phyloP scores from a whole-genome alignment of 2,329 filamentous ascomycete species.

The Cadophora luteo-olivacea region DNA sequence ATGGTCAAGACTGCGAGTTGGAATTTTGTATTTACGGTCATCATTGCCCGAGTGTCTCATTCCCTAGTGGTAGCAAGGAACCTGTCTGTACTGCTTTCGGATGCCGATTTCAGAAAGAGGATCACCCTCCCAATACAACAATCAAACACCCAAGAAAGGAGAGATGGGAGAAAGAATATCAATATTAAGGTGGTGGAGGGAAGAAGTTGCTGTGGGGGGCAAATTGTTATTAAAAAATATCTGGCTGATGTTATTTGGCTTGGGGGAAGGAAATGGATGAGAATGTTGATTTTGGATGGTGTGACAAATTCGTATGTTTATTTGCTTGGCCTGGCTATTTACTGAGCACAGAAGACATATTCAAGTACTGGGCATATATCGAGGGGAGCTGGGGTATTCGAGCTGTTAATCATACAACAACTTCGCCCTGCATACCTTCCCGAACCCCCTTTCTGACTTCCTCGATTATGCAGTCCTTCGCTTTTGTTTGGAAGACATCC shows the following conservation, averaged over 20 bases:
- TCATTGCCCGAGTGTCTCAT: constrained; percentile 49
- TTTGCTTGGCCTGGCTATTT: neutral
- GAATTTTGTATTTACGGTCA: constrained; percentile 69
- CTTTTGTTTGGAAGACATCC: too few species aligned
- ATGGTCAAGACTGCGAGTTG: constrained; percentile 62
- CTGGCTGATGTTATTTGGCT: constrained; percentile 8
- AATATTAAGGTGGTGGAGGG: neutral
- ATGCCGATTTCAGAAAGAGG: constrained; percentile 60
- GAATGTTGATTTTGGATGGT: neutral
- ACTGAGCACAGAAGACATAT: neutral
- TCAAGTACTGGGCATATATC: neutral
- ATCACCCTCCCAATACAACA: constrained; percentile 62
- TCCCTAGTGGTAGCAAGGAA: constrained; percentile 42
- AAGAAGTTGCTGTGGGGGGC: neutral
- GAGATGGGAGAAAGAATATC: constrained; percentile 35
- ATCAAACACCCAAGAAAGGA: constrained; percentile 42
- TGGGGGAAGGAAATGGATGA: neutral
- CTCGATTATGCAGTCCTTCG: too few species aligned
- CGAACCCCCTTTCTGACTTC: neutral
- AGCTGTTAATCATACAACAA: neutral
- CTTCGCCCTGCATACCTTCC: neutral
- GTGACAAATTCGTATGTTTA: neutral
- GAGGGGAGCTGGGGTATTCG: neutral
- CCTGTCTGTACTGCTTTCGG: constrained; percentile 59
- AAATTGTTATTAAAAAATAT: constrained; percentile 8